Conservation (phyloP, 257 asterid species). For the Mitragyna speciosa region DNA sequence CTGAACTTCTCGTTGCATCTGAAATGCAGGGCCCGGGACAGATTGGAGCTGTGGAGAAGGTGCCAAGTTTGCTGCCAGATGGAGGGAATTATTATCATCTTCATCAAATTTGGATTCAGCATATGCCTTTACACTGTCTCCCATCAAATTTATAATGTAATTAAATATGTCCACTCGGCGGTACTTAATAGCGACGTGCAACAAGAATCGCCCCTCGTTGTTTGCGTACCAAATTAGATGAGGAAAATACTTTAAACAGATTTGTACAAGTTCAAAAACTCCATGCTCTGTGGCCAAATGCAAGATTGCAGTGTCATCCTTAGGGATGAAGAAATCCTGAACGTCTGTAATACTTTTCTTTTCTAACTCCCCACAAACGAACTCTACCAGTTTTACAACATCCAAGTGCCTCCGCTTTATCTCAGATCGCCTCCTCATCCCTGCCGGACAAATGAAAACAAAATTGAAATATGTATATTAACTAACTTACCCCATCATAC, state of each 20-base stretch:
- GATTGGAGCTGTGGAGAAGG: conserved; percentile 9
- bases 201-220: not conserved
- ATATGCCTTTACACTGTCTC: not conserved
- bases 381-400: not conserved
- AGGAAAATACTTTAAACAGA: not conserved
- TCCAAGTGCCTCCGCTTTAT: not conserved
- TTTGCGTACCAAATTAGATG: conserved; percentile 9
- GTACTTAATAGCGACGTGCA: conserved; percentile 3
- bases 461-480: too few species aligned
- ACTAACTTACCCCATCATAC: too few species aligned
- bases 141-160: not conserved
- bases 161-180: conserved; percentile 5
- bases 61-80: conserved; percentile 19
- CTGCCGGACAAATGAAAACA: too few species aligned
- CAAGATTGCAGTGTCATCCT: not conserved
- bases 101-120: not conserved
- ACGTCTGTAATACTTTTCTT: not conserved
- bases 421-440: too few species aligned
- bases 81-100: conserved; percentile 12
- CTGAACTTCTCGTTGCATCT: conserved; percentile 21
- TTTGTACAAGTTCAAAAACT: conserved; percentile 3
- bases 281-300: not conserved
- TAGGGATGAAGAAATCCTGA: not conserved
- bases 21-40: conserved; percentile 19
- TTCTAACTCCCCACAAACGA: not conserved